These are phyloP conservation scores for Flaveria ramosissima DNA, from an alignment of 129 eudicot genomes.

Conservation along the genomic window DNA sequence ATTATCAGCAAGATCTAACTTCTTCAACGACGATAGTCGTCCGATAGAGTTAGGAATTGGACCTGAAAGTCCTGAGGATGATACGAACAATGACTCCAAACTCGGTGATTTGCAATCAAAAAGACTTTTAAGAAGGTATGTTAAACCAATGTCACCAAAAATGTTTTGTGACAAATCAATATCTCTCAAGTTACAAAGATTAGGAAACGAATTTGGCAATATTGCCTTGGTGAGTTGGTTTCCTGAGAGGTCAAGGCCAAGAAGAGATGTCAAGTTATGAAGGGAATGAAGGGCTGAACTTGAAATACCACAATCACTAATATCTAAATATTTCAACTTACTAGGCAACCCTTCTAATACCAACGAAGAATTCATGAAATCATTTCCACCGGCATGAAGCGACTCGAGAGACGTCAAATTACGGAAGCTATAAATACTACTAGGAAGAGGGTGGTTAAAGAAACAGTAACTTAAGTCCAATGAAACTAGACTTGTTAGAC, in stretches of 20 bases:
- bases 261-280: constrained; percentile 24
- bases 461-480: not conserved
- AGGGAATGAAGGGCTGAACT: constrained; percentile 16
- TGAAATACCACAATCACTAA: not conserved
- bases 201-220: constrained; percentile 1
- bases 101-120: constrained; percentile 21
- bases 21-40: constrained; percentile 15
- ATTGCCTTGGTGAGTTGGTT: constrained; percentile 11
- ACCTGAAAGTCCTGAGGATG: constrained; percentile 9
- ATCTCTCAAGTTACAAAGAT: constrained; percentile 19
- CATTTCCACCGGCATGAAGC: not conserved
- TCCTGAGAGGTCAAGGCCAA: not conserved
- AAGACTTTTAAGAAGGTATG: constrained; percentile 5
- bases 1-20: too few relatives aligned
- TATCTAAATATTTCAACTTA: not conserved
- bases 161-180: not conserved
- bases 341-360: constrained; percentile 22
- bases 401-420: constrained; percentile 24
- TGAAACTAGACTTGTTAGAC: constrained; percentile 19
- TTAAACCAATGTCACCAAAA: not conserved
- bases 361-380: not conserved
- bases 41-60: constrained; percentile 22
- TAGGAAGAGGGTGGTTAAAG: not conserved
- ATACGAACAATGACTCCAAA: constrained; percentile 7
- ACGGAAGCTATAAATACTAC: not conserved